These are phyloP conservation scores for Endoconidiophora laricicola DNA, from an alignment of 2,329 filamentous ascomycete genomes.

Conservation along the genomic window DNA sequence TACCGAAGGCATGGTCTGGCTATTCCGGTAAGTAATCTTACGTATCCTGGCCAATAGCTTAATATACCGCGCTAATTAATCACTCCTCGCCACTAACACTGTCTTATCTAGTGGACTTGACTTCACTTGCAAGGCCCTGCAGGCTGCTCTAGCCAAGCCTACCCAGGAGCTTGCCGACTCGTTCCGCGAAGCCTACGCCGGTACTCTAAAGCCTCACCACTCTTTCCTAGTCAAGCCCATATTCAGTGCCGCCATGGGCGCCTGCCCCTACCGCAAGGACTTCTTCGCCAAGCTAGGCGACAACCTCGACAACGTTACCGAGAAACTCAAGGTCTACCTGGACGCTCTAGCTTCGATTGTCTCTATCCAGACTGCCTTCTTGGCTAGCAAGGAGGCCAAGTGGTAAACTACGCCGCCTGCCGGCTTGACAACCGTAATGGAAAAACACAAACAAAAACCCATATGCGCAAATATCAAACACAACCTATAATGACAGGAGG, in stretches of 20 bases:
- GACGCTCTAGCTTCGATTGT: conserved; percentile 63
- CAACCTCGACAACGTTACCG: conserved; percentile 43
- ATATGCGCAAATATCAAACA: no score
- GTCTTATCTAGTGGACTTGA: conserved; percentile 57
- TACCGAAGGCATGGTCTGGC: conserved; percentile 81
- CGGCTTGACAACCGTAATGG: no score
- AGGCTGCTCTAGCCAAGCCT: conserved; percentile 53
- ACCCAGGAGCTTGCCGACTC: conserved; percentile 65
- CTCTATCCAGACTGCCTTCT: conserved; percentile 50
- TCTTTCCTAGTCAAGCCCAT: conserved; percentile 77
- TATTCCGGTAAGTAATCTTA: conserved; percentile 49
- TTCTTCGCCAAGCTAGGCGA: conserved; percentile 79
- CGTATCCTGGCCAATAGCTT: background rate
- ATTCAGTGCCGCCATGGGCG: conserved; percentile 84
- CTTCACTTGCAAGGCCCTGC: conserved; percentile 76
- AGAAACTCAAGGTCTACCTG: conserved; percentile 55
- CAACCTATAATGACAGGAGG: no score
- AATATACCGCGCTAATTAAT: background rate
- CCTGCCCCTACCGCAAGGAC: conserved; percentile 81
- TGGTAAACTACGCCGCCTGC: conserved; percentile 25
- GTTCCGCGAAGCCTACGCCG: conserved; percentile 71
- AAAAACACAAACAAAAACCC: no score
- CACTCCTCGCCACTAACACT: conserved; percentile 6
- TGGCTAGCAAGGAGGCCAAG: conserved; percentile 39
- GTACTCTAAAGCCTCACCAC: conserved; percentile 85